Evolutionary conservation across 139 green algal genomes (phyloP).

Genomic region (Closterium sp.): DNA sequence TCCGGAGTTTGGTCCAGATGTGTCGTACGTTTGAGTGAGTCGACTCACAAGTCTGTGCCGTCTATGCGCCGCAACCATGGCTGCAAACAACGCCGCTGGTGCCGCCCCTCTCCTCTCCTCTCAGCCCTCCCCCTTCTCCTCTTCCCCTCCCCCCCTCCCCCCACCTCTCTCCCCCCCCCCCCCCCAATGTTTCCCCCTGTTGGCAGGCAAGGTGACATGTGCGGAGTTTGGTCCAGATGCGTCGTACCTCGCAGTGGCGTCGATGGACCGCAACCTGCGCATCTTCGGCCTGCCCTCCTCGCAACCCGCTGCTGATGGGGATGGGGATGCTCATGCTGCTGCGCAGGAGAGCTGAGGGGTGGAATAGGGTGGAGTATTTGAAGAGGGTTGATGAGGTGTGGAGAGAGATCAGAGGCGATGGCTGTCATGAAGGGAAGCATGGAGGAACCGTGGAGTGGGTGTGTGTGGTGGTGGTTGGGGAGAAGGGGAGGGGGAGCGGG

Average conservation of each 20-base stretch:
- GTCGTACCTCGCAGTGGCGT: constrained; percentile 22
- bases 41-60: too few species aligned
- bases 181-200: background rate
- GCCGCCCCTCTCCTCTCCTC: background rate
- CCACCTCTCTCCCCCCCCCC: too few species aligned
- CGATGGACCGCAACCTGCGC: constrained; percentile 48
- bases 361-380: too few species aligned
- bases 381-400: background rate
- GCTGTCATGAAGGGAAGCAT: background rate
- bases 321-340: background rate
- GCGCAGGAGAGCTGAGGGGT: background rate
- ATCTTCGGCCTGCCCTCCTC: constrained; percentile 30
- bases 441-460: background rate
- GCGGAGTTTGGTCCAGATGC: constrained; percentile 47
- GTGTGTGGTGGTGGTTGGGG: background rate
- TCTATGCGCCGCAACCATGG: too few species aligned
- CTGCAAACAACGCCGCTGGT: too few species aligned
- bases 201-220: constrained; percentile 39
- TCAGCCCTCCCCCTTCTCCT: too few species aligned
- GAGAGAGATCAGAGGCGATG: background rate
- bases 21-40: constrained; percentile 34
- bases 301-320: background rate
- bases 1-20: constrained; percentile 49
- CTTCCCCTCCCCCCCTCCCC: too few species aligned
- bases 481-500: background rate